Conservation (phyloP, 148 eudicot species). For the Arctostaphylos glauca region DNA sequence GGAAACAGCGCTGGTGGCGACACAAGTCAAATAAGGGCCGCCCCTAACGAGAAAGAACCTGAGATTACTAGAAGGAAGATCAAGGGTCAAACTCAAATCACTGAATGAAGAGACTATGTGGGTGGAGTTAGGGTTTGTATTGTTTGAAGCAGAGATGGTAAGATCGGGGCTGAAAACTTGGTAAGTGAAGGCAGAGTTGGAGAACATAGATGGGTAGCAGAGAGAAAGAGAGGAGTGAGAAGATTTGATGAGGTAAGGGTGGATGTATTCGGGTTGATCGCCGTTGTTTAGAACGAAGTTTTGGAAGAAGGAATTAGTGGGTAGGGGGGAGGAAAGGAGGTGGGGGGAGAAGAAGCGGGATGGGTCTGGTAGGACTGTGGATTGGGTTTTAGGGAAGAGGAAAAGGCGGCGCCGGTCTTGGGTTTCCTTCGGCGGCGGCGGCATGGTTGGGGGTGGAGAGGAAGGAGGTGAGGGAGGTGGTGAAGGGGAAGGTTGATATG, state of each 20-base stretch:
- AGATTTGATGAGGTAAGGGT: conserved; percentile 76
- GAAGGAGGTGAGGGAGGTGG: conserved; percentile 12
- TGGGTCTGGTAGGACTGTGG: conserved; percentile 77
- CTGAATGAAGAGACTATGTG: conserved; percentile 55
- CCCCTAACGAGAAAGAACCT: conserved; percentile 78
- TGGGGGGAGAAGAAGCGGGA: conserved; percentile 56
- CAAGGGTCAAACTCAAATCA: conserved; percentile 77
- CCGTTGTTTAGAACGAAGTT: conserved; percentile 84
- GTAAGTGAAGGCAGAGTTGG: conserved; percentile 51
- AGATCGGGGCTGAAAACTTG: conserved; percentile 69
- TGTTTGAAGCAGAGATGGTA: conserved; percentile 44
- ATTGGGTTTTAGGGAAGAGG: conserved; percentile 52
- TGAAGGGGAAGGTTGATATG: not conserved
- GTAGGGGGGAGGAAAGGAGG: conserved; percentile 61
- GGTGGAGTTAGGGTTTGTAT: conserved; percentile 25
- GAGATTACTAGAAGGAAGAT: conserved; percentile 59
- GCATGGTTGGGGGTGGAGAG: conserved; percentile 15
- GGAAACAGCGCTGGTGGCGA: conserved; percentile 27
- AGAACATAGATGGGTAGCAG: conserved; percentile 66
- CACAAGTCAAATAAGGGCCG: conserved; percentile 74
- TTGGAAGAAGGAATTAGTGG: conserved; percentile 91
- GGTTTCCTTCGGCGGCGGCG: conserved; percentile 10
- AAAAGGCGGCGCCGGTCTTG: conserved; percentile 29
- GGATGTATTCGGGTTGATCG: conserved; percentile 88
- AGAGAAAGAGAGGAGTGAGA: conserved; percentile 55